Conservation (phyloP, 1,284 basidiomycete species). For the Cryptococcus sp. region DNA sequence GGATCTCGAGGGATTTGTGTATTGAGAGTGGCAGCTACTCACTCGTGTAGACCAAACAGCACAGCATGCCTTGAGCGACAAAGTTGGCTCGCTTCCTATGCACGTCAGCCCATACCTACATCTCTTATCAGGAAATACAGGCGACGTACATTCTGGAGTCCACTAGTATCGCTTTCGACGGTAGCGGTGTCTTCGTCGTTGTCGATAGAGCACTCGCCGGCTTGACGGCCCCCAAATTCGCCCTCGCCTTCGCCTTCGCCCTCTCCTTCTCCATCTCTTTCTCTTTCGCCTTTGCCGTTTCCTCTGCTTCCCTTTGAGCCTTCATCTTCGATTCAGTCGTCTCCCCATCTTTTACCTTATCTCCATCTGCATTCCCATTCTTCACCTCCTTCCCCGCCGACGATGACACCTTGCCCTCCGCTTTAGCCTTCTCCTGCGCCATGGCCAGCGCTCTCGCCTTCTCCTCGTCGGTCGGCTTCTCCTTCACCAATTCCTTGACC, state of each 20-base stretch:
- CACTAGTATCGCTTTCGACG: neutral
- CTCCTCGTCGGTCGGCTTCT: neutral
- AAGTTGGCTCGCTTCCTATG: constrained; percentile 26
- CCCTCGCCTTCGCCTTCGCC: neutral
- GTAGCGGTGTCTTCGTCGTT: no score
- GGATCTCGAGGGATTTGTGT: no score
- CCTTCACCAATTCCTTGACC: neutral
- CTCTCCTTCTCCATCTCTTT: constrained; percentile 6
- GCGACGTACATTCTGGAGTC: neutral
- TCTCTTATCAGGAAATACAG: no score
- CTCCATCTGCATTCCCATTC: neutral
- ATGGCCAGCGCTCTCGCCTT: neutral
- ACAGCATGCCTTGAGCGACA: constrained; percentile 22
- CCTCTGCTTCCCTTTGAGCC: constrained; percentile 3
- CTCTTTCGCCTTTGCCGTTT: constrained; percentile 8
- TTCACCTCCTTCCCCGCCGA: neutral
- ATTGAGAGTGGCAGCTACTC: constrained; percentile 5
- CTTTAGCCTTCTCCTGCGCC: neutral
- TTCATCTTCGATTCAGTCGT: neutral
- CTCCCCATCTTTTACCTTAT: neutral
- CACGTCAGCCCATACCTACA: neutral
- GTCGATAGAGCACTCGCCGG: no score
- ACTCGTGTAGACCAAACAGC: constrained; percentile 23
- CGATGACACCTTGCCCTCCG: neutral
- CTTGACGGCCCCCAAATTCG: neutral